phyloP scores from a whole-genome alignment of 2,329 filamentous ascomycete species.

The Beauveria sp. region DNA sequence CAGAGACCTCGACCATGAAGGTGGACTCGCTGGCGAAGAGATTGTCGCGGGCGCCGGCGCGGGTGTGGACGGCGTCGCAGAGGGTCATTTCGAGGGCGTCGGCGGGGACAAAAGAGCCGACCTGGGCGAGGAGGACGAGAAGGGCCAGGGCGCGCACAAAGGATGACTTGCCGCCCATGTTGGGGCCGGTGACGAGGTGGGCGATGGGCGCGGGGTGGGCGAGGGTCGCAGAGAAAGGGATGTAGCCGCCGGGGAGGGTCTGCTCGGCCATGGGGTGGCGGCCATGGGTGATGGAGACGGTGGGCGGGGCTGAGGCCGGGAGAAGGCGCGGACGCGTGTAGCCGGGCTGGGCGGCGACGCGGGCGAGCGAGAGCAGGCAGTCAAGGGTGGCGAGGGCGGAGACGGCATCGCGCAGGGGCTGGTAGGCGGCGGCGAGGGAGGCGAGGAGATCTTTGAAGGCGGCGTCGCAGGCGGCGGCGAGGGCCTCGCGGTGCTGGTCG shows the following conservation, averaged over 20 bases:
- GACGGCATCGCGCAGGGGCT: slow-evolving; percentile 80
- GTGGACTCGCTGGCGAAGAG: slow-evolving; percentile 91
- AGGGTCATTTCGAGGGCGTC: slow-evolving; percentile 66
- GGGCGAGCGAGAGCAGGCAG: slow-evolving; percentile 79
- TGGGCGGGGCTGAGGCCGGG: slow-evolving; percentile 52
- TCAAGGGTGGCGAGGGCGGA: slow-evolving; percentile 81
- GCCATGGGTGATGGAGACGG: slow-evolving; percentile 57
- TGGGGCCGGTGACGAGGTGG: slow-evolving; percentile 88
- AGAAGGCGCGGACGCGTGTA: slow-evolving; percentile 71
- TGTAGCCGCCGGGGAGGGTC: slow-evolving; percentile 75
- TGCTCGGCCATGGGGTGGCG: slow-evolving; percentile 96
- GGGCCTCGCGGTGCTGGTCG: slow-evolving; percentile 88
- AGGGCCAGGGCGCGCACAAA: slow-evolving; percentile 91
- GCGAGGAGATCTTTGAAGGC: slow-evolving; percentile 68
- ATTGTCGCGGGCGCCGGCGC: slow-evolving; percentile 94
- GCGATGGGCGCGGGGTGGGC: slow-evolving; percentile 59
- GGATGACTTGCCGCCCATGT: slow-evolving; percentile 98
- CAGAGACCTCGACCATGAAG: slow-evolving; percentile 95
- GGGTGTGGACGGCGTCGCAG: slow-evolving; percentile 85
- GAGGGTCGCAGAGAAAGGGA: slow-evolving; percentile 78
- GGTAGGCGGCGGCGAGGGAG: slow-evolving; percentile 76
- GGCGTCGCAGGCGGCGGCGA: slow-evolving; percentile 82
- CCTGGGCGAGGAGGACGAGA: slow-evolving; percentile 87
- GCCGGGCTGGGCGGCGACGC: slow-evolving; percentile 76
- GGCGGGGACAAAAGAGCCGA: slow-evolving; percentile 90